Evolutionary conservation across 2,329 filamentous ascomycete genomes (phyloP), one percentile per base, ranked within the genome.

Genomic region (Verticillium dahliae): DNA sequence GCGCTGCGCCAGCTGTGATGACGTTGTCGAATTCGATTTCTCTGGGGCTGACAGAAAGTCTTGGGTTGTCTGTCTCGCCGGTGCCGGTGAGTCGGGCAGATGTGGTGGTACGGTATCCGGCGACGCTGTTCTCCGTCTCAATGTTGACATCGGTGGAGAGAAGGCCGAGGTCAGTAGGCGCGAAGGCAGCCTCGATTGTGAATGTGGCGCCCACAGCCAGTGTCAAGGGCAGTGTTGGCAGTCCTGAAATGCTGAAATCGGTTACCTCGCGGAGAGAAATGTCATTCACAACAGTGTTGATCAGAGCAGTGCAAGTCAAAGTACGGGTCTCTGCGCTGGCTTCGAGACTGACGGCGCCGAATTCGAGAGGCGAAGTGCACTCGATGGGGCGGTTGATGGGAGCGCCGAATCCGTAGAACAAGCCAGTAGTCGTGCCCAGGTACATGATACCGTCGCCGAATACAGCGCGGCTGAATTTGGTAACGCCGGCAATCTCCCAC

Each of bases 391-490:
- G 67, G 45, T 81, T 84, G 34, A 82, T 80, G 0, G 83, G 82
- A 0, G 82, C 81, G 1, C 84, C 84, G 60, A 84, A 85, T 1
- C 76, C 83, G 35, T 85, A 85, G 22, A 86, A 68, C 60, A 72
- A 79, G 3, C 84, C 84, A 31, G 73, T 70, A 2, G 73, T 80
- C 1, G 79, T 82, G 10, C 80, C 81, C n/a, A 85, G 69, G 63
- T 85, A 86, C 2, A 80, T 77, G 61, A 79, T 77, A 0, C 81
- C 82, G 61, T 86, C 76, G 6, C 84, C 84, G 61, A 86, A 86
- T 2, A 84, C 81, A 1, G 84, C 81, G 1, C 83, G 76, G 3
- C 79, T 80, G 64, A 86, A 86, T 70, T 86, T 86, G 56, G 76
- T 81, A 4, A 80, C 76, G 0, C 80, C 81, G 0, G 78, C 74